Evolutionary conservation across 768 basidiomycete species (phyloP), one percentile per base, ranked within the genome.

Genomic region (Cystofilobasidium ferigula): DNA sequence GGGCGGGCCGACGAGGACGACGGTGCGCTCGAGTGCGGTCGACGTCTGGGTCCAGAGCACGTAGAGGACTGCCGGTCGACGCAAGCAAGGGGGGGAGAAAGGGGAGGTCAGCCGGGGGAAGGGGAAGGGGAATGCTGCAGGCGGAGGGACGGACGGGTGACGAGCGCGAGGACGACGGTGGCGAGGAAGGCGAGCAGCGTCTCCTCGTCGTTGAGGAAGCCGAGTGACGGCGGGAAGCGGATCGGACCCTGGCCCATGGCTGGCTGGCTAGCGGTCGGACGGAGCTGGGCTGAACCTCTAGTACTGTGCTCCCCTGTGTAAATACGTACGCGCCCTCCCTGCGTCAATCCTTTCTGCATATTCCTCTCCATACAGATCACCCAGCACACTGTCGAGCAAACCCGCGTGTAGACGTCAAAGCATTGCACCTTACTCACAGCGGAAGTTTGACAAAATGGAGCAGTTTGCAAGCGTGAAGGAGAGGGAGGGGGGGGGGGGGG

Each of bases 111-210:
- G 28, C 10, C 22, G 48, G 7, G 8, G 26, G 35, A 45, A 53
- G 51, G n/a, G 4, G 36, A 45, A 13, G 7, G 20, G 30, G 43
- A 45, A 24, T 10, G 10, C 14, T n/a, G n/a, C n/a, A n/a, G n/a
- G 34, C 7, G 32, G 24, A n/a, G 30, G 28, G 30, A 30, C 51
- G 43, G 6, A 61, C 64, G 59, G 7, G 64, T 66, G 22, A 66
- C 36, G 51, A 66, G 59, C 20, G 59, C 45, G 59, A 66, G 64
- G 26, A 66, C 64, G 59, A 61, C 34, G 3, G 64, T 66, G 2
- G 48, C 64, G 24, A 66, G 36, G 38, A 66, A 58, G 53, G 64
- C 64, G 35, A 66, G 51, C n/a, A 66, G 42, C 12, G 64, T 66
- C 30, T 66, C 64, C 24, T 66, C 57, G 32, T 66, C 64, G 36